Evolutionary conservation across 2,329 filamentous ascomycete genomes (phyloP).

Genomic region (Fusarium sarcochroum): DNA sequence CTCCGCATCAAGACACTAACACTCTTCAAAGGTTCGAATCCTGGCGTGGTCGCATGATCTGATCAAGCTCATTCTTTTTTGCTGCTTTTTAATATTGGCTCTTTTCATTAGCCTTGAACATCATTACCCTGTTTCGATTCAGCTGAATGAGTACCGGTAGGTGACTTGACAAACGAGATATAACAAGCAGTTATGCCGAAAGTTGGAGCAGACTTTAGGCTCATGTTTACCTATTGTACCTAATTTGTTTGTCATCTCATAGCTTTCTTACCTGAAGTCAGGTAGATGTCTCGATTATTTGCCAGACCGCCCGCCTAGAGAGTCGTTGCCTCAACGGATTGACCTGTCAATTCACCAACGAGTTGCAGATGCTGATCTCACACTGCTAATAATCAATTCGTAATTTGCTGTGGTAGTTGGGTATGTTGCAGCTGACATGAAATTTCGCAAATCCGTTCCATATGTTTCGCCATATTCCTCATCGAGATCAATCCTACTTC

Average conservation of each 20-base stretch:
- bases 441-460: neutral
- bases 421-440: neutral
- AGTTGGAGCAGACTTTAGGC: too few relatives aligned
- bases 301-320: too few relatives aligned
- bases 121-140: neutral
- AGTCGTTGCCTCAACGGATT: neutral
- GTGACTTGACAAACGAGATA: too few relatives aligned
- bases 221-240: too few relatives aligned
- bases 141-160: neutral
- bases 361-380: neutral
- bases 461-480: neutral
- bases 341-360: constrained; percentile 4
- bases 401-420: neutral
- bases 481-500: neutral
- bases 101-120: constrained; percentile 1
- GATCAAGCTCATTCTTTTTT: constrained; percentile 19
- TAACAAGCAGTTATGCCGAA: too few relatives aligned
- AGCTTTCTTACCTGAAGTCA: too few relatives aligned
- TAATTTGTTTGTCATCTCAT: neutral
- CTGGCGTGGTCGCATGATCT: constrained; percentile 44
- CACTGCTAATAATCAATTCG: neutral
- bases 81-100: neutral
- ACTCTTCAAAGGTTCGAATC: constrained; percentile 39
- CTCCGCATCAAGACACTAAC: constrained; percentile 7
- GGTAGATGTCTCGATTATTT: too few relatives aligned